phyloP scores from a whole-genome alignment of 768 basidiomycete genomes.

The Amanita pseudoporphyria region DNA sequence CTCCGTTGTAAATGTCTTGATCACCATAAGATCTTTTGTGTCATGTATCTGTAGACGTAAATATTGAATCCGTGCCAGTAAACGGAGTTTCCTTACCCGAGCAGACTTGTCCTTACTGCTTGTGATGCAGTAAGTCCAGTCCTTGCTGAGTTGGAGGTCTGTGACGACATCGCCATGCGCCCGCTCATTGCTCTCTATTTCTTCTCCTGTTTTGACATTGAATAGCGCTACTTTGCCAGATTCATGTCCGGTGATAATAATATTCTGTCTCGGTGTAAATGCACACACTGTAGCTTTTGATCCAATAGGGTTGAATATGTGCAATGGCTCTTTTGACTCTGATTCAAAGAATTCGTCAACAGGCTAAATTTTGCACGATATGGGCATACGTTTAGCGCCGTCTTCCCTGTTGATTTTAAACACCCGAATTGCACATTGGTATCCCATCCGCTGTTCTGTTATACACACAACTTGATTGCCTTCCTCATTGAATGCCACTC shows the following conservation, averaged over 20 bases:
- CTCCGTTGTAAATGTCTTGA: constrained; percentile 91
- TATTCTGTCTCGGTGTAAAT: constrained; percentile 68
- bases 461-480: constrained; percentile 82
- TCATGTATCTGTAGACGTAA: constrained; percentile 59
- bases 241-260: constrained; percentile 93
- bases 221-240: constrained; percentile 92
- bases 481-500: constrained; percentile 86
- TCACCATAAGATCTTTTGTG: constrained; percentile 75
- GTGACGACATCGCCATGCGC: constrained; percentile 84
- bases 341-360: constrained; percentile 5
- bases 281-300: constrained; percentile 97
- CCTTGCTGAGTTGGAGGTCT: constrained; percentile 84
- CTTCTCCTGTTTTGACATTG: constrained; percentile 81
- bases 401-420: constrained; percentile 84
- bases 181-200: constrained; percentile 73
- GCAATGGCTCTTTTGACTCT: constrained; percentile 71
- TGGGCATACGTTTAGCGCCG: constrained; percentile 64
- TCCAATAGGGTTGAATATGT: constrained; percentile 81
- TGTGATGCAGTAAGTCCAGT: constrained; percentile 92
- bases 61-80: background rate
- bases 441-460: constrained; percentile 95
- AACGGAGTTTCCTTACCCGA: constrained; percentile 48
- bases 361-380: background rate
- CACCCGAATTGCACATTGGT: constrained; percentile 84
- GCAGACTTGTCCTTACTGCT: constrained; percentile 96